Evolutionary conservation across 225 moss, liverwort and hornwort genomes (phyloP), one percentile per base, ranked within the genome.

Genomic region (Polytrichum commune): DNA sequence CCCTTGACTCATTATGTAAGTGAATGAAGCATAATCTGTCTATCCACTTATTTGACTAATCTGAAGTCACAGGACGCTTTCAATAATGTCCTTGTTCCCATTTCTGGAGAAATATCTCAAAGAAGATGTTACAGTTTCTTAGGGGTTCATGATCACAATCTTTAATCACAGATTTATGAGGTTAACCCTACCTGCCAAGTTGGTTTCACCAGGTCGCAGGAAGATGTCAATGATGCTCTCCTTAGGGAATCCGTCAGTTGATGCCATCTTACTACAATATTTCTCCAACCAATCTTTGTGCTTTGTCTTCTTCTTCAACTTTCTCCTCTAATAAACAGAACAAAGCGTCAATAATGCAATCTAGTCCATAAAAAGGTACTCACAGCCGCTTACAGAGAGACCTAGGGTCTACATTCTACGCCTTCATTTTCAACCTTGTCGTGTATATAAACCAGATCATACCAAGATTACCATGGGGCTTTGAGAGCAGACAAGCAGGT

Each of bases 281-380:
- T 78, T 80, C 23, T 7, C 55, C 87, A 84, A 88, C 87, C 87
- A 84, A 55, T 71, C 75, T 25, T 67, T 68, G 20, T 72, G 79
- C 63, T 62, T 72, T 27, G 18, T 60, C 72, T 61, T 29, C 73
- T 65, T 67, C 8, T 79, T 84, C 35, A 69, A 54, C 38, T 63
- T 57, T 10, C 75, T 72, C 66, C 79, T 79, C 79, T 82, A 78
- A 77, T 58, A 24, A n/a, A n/a, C 5, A 61, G 10, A n/a, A 7
- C 8, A 61, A n/a, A n/a, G 5, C 60, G 62, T 55, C 54, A 53
- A 22, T 61, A 61, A 22, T 26, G 60, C 60, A 61, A n/a, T n/a
- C 8, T 61, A 61, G 8, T n/a, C 22, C 22, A 61, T 22, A n/a
- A 61, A n/a, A 10, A 7, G 22, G 22, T 22, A 13, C 18, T 22